Evolutionary conservation across 352 stramenopile genomes (phyloP), one percentile per base, ranked within the genome.

Genomic region (Pythium phragmitis): DNA sequence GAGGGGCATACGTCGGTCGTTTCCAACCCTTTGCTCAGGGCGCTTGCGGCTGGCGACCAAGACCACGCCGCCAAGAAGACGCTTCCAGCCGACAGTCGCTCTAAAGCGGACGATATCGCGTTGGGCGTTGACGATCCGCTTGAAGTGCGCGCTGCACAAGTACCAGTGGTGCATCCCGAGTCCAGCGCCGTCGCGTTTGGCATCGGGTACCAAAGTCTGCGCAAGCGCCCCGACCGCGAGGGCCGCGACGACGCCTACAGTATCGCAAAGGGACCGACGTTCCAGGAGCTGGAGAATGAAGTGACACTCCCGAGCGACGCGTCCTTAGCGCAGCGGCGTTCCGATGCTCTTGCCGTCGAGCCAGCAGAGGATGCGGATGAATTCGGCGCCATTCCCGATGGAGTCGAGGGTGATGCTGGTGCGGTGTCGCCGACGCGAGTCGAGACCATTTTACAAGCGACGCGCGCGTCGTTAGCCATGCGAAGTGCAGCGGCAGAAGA

Each of bases 191-290:
- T 53, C 8, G 67, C 41, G 19, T 91, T 91, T 59, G 82, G 80
- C 0, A 91, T 91, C 60, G 70, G 71, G 3, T 91, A 91, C 52
- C 75, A 84, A 41, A 88, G 65, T 49, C 14, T 82, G 45, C 60
- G 67, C 14, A 88, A 76, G 61, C 76, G 73, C 14, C 56, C 5
- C 51, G 64, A 16, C 39, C 7, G 4, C 14, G 7, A 33, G 19
- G 14, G 7, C 19, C 49, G 43, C 4, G 46, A 36, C 2, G 57
- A 46, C 9, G 11, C 43, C 11, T 63, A 67, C 41, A 69, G 70
- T 0, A 36, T 91, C 3, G 33, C 69, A 11, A 80, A 56, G 17
- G 69, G 63, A 2, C 67, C 74, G 21, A 59, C 67, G 7, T 89
- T 91, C 26, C 49, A 63, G 2, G 67, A 73, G 8, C 41, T 73